Base-by-base conservation (phyloP, 2,329 filamentous ascomycete genomes). In the Cercospora sp. region DNA sequence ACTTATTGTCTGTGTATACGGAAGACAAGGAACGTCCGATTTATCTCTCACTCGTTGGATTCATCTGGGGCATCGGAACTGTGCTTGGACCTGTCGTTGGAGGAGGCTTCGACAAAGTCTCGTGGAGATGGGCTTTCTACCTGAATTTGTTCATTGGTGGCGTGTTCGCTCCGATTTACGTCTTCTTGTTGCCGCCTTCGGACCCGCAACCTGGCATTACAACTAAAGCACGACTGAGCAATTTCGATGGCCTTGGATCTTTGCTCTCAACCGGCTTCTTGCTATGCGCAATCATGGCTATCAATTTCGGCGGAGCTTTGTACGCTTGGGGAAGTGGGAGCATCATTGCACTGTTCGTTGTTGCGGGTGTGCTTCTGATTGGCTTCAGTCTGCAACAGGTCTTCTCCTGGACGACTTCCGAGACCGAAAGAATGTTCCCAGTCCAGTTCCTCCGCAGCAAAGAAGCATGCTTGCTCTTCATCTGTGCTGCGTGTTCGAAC, bases 381-480 rank as follows among this genome's bases (percentile, higher is more conserved):
- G 18, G 12, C 23, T 51, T 51, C 48, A 13, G 48, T 2, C 1
- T 84, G 0, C 83, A 86, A 63, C 86, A 88, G 72, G 70, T 60
- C 26, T 77, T 84, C 33, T 86, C 84, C 0, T 70, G 87, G 23
- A 75, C 83, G 42, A 83, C 79, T 0, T 68, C 70, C 0, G 74
- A 79, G 3, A 51, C 48, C 3, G 69, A 79, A 2, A 80, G 85
- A 0, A 72, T 86, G 4, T 85, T 87, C 65, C 87, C 86, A 0
- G 73, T 80, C 0, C 78, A 85, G 3, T 81, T 87, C 57, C 73
- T 86, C 2, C 74, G 74, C 5, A 77, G 78, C 3, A 73, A 81
- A 60, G 69, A 84, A 1, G 70, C 85, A 0, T 75, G 87, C 0
- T 85, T 82, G 70, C 72, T 83, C 26, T 76, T 77, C 8, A 82